Base-by-base conservation (phyloP, 345 rosid genomes). In the Durio zibethinus region DNA sequence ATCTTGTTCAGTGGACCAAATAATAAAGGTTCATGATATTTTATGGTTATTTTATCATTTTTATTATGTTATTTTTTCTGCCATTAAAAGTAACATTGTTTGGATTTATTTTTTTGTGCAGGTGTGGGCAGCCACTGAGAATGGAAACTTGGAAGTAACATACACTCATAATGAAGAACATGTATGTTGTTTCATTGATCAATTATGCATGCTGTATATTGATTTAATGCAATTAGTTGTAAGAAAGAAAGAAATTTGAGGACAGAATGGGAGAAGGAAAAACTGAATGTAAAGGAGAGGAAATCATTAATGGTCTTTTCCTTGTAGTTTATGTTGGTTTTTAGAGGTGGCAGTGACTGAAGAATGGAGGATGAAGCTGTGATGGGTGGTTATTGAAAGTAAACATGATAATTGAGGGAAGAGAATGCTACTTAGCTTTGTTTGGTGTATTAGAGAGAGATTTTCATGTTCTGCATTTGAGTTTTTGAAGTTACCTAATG, bases 91-190 rank as follows among this genome's bases (percentile, higher is more conserved):
- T 53, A 27, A 48, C 64, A 21, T 21, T 72, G 73, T 7, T 27
- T 27, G 5, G 4, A 62, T 54, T 60, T 48, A 77, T 8, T 31
- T 59, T 80, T 74, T 74, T 75, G 4, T 78, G 82, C 82, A 96
- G 99, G 92, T 91, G 42, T 96, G 99, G 99, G 94, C 85, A 64
- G 97, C 97, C 61, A 82, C 87, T 21, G 99, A 96, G 82, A 93
- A 91, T 81, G 98, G 99, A 76, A 89, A 84, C 81, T 84, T 96
- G 90, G 97, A 96, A 92, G 97, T 90, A 12, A 91, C 97, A 36
- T 92, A 87, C 86, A 91, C 97, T 57, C 99, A 96, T 85, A 86
- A 76, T 3, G 99, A 96, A 79, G 98, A 96, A 78, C 89, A 93
- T 82, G 99, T 96, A 91, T 33, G 86, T 82, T 71, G n/a, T 77